phyloP scores from a whole-genome alignment of 129 eudicot genomes.

The Flaveria sonorensis region DNA sequence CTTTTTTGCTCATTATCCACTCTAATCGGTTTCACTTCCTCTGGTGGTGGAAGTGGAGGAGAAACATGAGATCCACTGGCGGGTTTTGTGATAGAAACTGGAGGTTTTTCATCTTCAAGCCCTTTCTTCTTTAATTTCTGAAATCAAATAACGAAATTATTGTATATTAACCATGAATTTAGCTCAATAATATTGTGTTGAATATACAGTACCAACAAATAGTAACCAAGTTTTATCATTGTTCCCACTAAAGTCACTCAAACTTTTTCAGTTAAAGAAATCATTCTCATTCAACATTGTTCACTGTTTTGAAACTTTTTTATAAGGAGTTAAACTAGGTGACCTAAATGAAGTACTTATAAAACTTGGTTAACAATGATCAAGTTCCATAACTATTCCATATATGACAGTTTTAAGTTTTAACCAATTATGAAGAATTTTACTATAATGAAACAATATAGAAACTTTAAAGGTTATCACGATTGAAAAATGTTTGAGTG shows the following conservation, averaged over 20 bases:
- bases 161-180: background rate
- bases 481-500: background rate
- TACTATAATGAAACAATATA: background rate
- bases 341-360: background rate
- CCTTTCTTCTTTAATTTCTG: slow-evolving; percentile 73
- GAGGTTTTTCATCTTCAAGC: slow-evolving; percentile 46
- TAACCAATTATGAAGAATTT: background rate
- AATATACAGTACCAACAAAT: background rate
- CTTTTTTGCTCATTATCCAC: slow-evolving; percentile 56
- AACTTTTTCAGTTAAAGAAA: background rate
- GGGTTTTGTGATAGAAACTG: slow-evolving; percentile 36
- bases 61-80: slow-evolving; percentile 39
- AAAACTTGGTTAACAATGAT: background rate
- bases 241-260: background rate
- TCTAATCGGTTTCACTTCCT: slow-evolving; percentile 53
- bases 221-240: slow-evolving; percentile 1
- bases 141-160: slow-evolving; percentile 1
- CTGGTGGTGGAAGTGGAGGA: slow-evolving; percentile 49
- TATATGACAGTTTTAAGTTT: background rate
- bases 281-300: background rate
- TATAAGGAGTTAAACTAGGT: background rate
- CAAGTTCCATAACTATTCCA: background rate
- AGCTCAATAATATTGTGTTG: background rate
- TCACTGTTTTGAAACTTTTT: background rate
- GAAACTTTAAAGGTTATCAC: background rate